Conservation (phyloP, 495 filamentous ascomycete species). For the Hypoxylon perforatum region DNA sequence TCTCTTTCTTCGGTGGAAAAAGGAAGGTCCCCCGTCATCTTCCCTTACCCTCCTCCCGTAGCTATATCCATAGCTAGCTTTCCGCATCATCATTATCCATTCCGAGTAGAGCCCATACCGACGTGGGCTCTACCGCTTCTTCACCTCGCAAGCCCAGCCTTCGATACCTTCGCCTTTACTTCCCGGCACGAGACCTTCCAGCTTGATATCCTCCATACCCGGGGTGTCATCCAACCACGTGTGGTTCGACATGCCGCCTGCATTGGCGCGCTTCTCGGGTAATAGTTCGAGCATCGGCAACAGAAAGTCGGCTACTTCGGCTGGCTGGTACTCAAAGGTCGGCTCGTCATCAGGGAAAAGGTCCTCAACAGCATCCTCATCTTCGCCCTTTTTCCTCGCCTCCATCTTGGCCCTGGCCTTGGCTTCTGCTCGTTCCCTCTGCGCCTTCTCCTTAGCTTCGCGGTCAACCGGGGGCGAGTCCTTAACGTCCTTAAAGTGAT, state of each 20-base stretch:
- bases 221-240: conserved; percentile 82
- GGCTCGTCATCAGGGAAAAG: conserved; percentile 42
- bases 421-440: conserved; percentile 62
- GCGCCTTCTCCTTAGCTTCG: conserved; percentile 43
- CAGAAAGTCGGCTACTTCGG: conserved; percentile 81
- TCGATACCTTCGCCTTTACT: conserved; percentile 94
- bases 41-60: background rate
- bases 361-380: conserved; percentile 46
- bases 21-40: conserved; percentile 26
- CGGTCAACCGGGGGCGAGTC: conserved; percentile 36
- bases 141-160: conserved; percentile 91
- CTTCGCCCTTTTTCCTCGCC: conserved; percentile 45
- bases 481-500: conserved; percentile 82
- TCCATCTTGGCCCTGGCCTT: conserved; percentile 60
- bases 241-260: conserved; percentile 91
- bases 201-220: conserved; percentile 83
- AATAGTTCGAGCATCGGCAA: conserved; percentile 91
- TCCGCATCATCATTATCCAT: background rate
- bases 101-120: background rate
- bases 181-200: conserved; percentile 77
- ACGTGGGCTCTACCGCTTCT: conserved; percentile 71
- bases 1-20: conserved; percentile 20
- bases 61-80: too few relatives aligned
- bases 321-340: conserved; percentile 44
- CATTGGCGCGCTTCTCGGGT: conserved; percentile 90